phyloP scores from a whole-genome alignment of 169 alveolate genomes.

The Eimeria sp. region DNA sequence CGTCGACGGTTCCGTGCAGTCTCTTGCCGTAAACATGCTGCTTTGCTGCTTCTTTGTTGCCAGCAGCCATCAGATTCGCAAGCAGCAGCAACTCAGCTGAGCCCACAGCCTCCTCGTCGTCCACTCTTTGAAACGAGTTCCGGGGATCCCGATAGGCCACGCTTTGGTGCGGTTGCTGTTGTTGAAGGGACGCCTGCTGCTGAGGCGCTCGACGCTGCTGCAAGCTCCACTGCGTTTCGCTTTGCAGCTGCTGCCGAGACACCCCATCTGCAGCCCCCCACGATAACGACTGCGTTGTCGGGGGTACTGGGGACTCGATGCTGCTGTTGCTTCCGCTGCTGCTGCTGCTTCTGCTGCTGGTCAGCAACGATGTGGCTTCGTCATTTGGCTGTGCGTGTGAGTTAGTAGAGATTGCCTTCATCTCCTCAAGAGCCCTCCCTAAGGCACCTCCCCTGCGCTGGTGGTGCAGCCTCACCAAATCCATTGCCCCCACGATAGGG shows the following conservation, averaged over 20 bases:
- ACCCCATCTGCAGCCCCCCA: constrained; percentile 9
- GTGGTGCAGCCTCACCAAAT: constrained; percentile 10
- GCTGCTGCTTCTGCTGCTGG: constrained; percentile 31
- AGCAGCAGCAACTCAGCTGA: constrained; percentile 44
- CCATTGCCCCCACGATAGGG: constrained; percentile 11
- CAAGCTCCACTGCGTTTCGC: background rate
- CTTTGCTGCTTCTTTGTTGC: background rate
- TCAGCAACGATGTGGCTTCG: background rate
- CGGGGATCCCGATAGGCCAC: background rate
- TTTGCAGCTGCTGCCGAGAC: background rate
- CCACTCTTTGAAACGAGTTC: background rate
- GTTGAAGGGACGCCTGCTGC: background rate
- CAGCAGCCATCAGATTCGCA: constrained; percentile 61
- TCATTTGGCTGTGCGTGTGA: background rate
- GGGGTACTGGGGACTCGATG: background rate
- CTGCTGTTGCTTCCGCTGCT: constrained; percentile 11
- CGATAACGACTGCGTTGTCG: background rate
- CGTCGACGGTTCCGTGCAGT: background rate
- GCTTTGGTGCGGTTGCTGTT: constrained; percentile 8
- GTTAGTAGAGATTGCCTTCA: constrained; percentile 16
- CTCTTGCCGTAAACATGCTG: background rate
- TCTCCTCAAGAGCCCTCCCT: constrained; percentile 54
- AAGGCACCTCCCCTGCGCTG: constrained; percentile 57
- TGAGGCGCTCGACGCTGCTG: background rate
- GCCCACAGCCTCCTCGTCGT: constrained; percentile 31